Base-by-base conservation (phyloP, 805 yeast genomes). In the Blastobotrys parvus region DNA sequence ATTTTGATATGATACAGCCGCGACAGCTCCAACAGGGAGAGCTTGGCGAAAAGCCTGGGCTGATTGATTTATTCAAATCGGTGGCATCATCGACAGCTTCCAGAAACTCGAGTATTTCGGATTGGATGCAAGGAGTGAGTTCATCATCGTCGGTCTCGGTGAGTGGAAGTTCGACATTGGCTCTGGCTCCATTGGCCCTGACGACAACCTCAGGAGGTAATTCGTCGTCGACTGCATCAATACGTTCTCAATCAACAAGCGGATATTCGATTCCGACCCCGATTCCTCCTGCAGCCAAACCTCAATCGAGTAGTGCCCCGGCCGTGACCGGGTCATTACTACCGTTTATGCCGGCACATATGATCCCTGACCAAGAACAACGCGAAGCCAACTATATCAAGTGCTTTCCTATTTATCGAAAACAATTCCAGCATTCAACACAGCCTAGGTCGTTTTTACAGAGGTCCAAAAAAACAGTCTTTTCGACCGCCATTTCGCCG, bases 351-450 rank as follows among this genome's bases (percentile, higher is more conserved):
- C 42, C 42, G 16, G 21, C 17, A 5, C 25, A 22, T 4, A 22
- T 36, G 7, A 6, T 23, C 3, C 39, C 39, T 13, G 52, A 49
- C 31, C 25, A 23, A 8, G 51, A 47, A 19, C 19, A 39, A 2
- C 55, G 55, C 22, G 58, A 54, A 38, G 44, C 73, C 43, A 70
- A 78, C 42, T 86, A 80, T 59, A 78, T 80, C 4, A 82, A 79
- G 53, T 85, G 90, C 53, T 88, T 86, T 62, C 97, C 97, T 0
- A 75, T 78, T 43, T 84, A 82, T 57, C 70, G 95, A 46, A 80
- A 75, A 48, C 69, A 75, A 39, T 68, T 70, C 39, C 76, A 76
- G 35, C 72, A 71, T 54, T 63, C 68, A 21, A 74, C 81, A 0
- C 80, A 76, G 45, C 61, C 77, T 6, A 70, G 70, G 4, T 16